These are phyloP conservation scores for Vitis riparia DNA, from an alignment of 164 flowering plant species.

Conservation along the genomic window DNA sequence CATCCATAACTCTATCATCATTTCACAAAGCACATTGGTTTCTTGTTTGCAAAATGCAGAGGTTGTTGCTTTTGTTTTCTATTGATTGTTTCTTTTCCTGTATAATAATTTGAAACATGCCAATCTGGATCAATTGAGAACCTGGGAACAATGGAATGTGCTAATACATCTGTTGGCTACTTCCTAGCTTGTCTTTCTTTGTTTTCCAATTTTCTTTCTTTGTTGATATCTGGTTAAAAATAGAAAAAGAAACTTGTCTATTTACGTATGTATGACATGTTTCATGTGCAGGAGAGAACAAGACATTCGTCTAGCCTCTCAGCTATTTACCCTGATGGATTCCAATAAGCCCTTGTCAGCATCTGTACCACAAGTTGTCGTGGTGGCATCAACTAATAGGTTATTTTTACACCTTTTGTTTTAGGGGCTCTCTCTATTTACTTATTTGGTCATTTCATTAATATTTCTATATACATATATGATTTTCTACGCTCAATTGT, in stretches of 20 bases:
- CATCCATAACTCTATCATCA: no score
- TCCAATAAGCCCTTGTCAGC: conserved; percentile 45
- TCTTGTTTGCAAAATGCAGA: no score
- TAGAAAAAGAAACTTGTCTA: not conserved
- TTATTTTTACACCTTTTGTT: conserved; percentile 12
- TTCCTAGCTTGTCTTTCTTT: not conserved
- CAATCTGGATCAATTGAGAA: not conserved
- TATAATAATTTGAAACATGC: not conserved
- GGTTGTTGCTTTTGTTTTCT: not conserved
- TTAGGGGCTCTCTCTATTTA: not conserved
- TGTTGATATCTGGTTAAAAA: not conserved
- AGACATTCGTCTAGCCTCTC: conserved; percentile 74
- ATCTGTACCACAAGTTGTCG: conserved; percentile 57
- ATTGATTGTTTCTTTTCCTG: not conserved
- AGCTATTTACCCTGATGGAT: conserved; percentile 80
- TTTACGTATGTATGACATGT: not conserved
- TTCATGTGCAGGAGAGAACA: conserved; percentile 75
- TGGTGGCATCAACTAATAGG: conserved; percentile 98
- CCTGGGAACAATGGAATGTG: not conserved
- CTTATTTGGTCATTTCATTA: no score
- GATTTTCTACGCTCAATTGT: no score
- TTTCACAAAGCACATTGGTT: no score
- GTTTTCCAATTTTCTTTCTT: not conserved
- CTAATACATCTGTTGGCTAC: not conserved
- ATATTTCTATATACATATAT: no score